Percentiles rank a stretch among this genome's conserved stretches.
Evolutionary conservation across 805 yeast genomes (phyloP).

Genomic region (Torulaspora gathmanii): DNA sequence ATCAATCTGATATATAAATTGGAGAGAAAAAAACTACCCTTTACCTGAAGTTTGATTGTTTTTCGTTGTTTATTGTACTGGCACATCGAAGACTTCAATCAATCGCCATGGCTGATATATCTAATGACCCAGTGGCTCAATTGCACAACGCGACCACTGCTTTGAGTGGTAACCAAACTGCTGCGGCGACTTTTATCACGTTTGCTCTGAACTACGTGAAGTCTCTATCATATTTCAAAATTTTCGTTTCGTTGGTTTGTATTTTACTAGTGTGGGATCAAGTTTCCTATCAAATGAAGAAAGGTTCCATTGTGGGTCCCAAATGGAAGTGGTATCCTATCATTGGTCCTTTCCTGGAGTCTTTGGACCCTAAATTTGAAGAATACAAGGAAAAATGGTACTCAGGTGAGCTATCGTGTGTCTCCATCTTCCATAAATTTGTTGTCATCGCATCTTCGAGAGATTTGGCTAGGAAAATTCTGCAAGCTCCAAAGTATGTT

Average conservation of each 20-base stretch:
- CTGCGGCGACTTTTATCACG: slow-evolving; percentile 1
- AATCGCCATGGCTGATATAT: slow-evolving; percentile 13
- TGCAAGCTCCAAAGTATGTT: slow-evolving; percentile 79
- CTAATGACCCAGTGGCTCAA: slow-evolving; percentile 10
- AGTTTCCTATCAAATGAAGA: slow-evolving; percentile 68
- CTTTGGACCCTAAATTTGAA: slow-evolving; percentile 91
- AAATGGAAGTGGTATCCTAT: slow-evolving; percentile 84
- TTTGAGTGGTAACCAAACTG: not conserved
- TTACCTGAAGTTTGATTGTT: not conserved
- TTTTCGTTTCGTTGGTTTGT: slow-evolving; percentile 44
- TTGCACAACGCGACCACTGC: slow-evolving; percentile 10
- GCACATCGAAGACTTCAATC: not conserved
- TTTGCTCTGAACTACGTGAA: slow-evolving; percentile 17
- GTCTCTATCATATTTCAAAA: slow-evolving; percentile 50
- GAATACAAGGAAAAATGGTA: slow-evolving; percentile 92
- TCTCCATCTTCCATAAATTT: slow-evolving; percentile 95
- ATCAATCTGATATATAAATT: not conserved
- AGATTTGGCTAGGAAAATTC: slow-evolving; percentile 81
- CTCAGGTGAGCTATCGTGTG: slow-evolving; percentile 92
- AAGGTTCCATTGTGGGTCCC: slow-evolving; percentile 92
- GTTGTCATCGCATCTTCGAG: slow-evolving; percentile 89
- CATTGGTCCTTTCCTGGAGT: slow-evolving; percentile 93
- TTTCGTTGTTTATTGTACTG: not conserved
- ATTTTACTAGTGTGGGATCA: slow-evolving; percentile 62
- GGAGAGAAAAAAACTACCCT: not conserved